Evolutionary conservation across 495 filamentous ascomycete species (phyloP).

Genomic region (Podospora tetraspora): DNA sequence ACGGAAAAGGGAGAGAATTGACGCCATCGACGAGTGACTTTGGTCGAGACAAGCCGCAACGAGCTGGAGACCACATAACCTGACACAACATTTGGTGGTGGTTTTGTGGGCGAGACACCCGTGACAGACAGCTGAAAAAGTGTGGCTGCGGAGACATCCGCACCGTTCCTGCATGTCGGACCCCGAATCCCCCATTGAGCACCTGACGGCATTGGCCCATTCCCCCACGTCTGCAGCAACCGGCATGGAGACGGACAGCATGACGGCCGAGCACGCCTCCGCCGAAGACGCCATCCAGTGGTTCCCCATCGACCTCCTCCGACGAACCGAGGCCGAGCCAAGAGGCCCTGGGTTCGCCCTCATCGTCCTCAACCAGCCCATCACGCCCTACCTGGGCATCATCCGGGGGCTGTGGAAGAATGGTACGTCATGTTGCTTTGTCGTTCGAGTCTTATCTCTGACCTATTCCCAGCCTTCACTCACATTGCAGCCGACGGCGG

Average conservation of each 20-base stretch:
- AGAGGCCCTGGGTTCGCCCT: slow-evolving; percentile 45
- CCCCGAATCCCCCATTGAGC: background rate
- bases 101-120: background rate
- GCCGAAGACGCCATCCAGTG: slow-evolving; percentile 16
- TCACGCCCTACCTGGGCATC: slow-evolving; percentile 48
- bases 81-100: background rate
- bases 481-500: slow-evolving; percentile 85
- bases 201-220: background rate
- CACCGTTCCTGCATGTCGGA: background rate
- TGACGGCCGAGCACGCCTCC: background rate
- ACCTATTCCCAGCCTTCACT: slow-evolving; percentile 42
- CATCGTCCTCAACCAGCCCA: slow-evolving; percentile 67
- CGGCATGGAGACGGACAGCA: slow-evolving; percentile 4
- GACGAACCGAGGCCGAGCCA: background rate
- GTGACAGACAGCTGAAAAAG: background rate
- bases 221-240: background rate
- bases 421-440: slow-evolving; percentile 38
- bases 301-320: slow-evolving; percentile 28
- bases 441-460: slow-evolving; percentile 5
- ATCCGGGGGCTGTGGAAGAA: slow-evolving; percentile 51
- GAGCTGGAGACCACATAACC: background rate
- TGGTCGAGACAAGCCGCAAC: background rate
- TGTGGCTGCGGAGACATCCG: background rate
- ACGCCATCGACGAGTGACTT: background rate
- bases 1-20: background rate